Conservation (phyloP, 495 filamentous ascomycete genomes). For the Chaetomium cochliodes region DNA sequence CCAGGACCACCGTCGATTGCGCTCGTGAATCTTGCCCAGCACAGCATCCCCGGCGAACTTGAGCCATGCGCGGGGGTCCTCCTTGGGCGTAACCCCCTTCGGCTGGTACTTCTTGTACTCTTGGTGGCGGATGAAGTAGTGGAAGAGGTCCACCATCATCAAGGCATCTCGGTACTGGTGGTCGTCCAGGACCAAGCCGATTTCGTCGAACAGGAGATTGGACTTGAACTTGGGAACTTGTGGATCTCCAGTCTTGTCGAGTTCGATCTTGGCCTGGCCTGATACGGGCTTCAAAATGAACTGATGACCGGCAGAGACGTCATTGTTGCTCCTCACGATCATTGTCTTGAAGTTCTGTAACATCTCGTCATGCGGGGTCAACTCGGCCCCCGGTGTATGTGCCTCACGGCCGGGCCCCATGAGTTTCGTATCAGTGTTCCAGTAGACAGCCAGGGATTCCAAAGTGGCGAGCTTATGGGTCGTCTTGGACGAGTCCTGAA, state of each 20-base stretch:
- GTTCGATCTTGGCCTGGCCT: slow-evolving; percentile 84
- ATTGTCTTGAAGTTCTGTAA: slow-evolving; percentile 70
- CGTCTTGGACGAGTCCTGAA: slow-evolving; percentile 74
- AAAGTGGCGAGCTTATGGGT: slow-evolving; percentile 92
- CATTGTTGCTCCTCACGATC: slow-evolving; percentile 65
- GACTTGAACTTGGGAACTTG: slow-evolving; percentile 88
- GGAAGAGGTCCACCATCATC: slow-evolving; percentile 97
- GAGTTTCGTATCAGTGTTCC: slow-evolving; percentile 89
- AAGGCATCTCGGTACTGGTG: slow-evolving; percentile 94
- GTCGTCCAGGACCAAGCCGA: slow-evolving; percentile 92
- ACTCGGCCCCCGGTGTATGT: slow-evolving; percentile 52
- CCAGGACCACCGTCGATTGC: slow-evolving; percentile 89
- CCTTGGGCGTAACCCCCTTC: slow-evolving; percentile 74
- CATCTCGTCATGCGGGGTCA: slow-evolving; percentile 63
- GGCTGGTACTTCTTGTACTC: slow-evolving; percentile 94
- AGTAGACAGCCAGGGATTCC: slow-evolving; percentile 86
- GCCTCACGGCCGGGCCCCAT: slow-evolving; percentile 75
- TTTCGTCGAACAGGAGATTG: slow-evolving; percentile 86
- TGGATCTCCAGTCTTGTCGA: slow-evolving; percentile 83
- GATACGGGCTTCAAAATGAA: slow-evolving; percentile 94
- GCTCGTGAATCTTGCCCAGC: slow-evolving; percentile 87
- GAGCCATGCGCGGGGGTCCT: slow-evolving; percentile 90
- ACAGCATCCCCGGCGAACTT: slow-evolving; percentile 85
- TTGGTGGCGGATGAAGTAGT: slow-evolving; percentile 96
- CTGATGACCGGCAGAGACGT: slow-evolving; percentile 62